Evolutionary conservation across 1,139 yeast species (phyloP).

Genomic region (Geotrichum reessii): DNA sequence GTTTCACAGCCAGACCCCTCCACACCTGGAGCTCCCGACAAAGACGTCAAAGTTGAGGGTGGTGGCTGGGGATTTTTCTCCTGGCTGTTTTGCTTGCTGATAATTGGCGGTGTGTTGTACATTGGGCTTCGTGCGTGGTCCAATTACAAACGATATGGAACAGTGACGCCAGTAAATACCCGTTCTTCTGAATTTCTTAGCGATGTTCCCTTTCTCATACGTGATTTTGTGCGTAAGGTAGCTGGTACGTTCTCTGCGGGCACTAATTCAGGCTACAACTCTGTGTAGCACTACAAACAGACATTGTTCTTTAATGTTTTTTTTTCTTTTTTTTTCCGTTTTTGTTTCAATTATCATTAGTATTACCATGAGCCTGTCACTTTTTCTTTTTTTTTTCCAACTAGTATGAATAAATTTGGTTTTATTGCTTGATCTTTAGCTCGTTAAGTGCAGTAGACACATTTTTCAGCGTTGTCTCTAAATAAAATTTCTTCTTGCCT

Average conservation of each 20-base stretch:
- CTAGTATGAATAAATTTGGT: slow-evolving; percentile 9
- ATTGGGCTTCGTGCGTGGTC: slow-evolving; percentile 79
- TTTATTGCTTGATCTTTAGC: slow-evolving; percentile 25
- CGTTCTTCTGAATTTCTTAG: slow-evolving; percentile 49
- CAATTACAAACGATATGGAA: slow-evolving; percentile 40
- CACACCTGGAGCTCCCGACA: slow-evolving; percentile 10
- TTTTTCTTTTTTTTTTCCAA: no score
- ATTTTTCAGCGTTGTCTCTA: slow-evolving; percentile 72
- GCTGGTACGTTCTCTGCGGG: slow-evolving; percentile 72
- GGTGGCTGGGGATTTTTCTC: slow-evolving; percentile 35
- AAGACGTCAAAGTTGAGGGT: slow-evolving; percentile 28
- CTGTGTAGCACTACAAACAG: slow-evolving; percentile 52
- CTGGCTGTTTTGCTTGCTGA: slow-evolving; percentile 45
- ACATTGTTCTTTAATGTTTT: no score
- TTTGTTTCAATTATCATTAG: slow-evolving; percentile 15
- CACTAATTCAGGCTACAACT: slow-evolving; percentile 76
- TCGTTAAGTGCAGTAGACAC: slow-evolving; percentile 60
- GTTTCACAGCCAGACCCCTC: slow-evolving; percentile 4
- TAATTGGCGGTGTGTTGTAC: slow-evolving; percentile 63
- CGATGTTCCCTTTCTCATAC: slow-evolving; percentile 75
- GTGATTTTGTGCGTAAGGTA: slow-evolving; percentile 66
- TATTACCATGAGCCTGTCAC: slow-evolving; percentile 3
- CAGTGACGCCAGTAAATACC: slow-evolving; percentile 35
- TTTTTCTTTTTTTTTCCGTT: no score
- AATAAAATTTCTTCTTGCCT: slow-evolving; percentile 62